These are phyloP conservation scores for Podaxis sp. DNA, from an alignment of 768 basidiomycete species.

Conservation along the genomic window DNA sequence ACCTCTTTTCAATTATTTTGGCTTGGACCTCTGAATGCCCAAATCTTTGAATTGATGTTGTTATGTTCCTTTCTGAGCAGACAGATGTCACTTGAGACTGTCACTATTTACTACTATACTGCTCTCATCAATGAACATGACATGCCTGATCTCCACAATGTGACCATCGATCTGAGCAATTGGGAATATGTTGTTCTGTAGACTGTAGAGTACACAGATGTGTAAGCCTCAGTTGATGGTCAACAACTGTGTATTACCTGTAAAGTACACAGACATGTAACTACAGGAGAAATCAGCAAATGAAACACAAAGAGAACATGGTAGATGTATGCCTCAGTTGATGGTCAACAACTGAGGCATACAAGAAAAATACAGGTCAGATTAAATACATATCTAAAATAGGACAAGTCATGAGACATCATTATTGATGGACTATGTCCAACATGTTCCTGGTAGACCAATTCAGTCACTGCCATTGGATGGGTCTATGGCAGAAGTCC, in stretches of 20 bases:
- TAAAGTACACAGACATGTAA: no score
- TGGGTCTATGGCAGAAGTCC: background rate
- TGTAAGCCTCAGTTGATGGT: no score
- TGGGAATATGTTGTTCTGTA: background rate
- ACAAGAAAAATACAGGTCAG: no score
- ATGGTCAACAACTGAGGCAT: no score
- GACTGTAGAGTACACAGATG: no score
- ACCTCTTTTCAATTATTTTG: background rate
- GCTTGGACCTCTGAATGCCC: background rate
- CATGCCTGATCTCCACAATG: background rate
- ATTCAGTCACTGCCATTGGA: background rate
- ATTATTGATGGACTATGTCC: no score
- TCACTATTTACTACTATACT: background rate
- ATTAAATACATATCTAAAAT: no score
- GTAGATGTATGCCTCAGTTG: no score
- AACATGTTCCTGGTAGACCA: background rate
- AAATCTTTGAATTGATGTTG: background rate
- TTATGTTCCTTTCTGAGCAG: background rate
- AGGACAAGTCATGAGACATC: no score
- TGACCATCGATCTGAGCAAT: background rate
- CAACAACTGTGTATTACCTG: no score
- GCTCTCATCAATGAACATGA: background rate
- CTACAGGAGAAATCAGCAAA: no score
- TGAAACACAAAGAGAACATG: no score
- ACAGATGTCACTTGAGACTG: background rate